Base-by-base conservation (phyloP, 495 filamentous ascomycete species). In the Penicillium taxi region DNA sequence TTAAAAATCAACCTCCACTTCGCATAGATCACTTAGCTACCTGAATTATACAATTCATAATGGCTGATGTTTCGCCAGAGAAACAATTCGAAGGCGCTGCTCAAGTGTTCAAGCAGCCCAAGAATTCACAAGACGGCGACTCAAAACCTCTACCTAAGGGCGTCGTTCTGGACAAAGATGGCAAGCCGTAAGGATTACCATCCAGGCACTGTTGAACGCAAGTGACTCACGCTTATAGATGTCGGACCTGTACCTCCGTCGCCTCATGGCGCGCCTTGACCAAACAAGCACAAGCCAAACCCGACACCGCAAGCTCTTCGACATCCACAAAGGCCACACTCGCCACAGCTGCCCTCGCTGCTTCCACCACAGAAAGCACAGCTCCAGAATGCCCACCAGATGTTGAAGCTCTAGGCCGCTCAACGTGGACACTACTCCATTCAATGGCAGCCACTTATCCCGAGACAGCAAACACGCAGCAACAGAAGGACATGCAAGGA, bases 371-470 rank as follows among this genome's bases (percentile, higher is more conserved):
- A 12, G 41, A 37, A 39, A 15, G 41, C 7, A 52, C 35, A 12
- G 44, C 50, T 24, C 14, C 53, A 19, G 65, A 73, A 45, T 75
- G 71, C 45, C 71, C 79, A 1, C 68, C 73, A 4, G 66, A 80
- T 36, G 77, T 94, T 47, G 87, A 93, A 52, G 54, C 63, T 4
- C 78, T 98, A 20, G 91, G 91, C 42, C 82, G 84, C 40, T 75
- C 75, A 41, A 81, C 86, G 18, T 98, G 91, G 91, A 98, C 88
- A 1, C 73, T 98, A 14, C 74, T 96, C 1, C 91, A 98, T 63
- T 79, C 84, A 0, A 82, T 98, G 38, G 81, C 87, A 8, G 93
- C 90, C 1, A 72, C 77, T 4, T 98, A 98, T 63, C 91, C 91
- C 1, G 58, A 67, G 0, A 48, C 49, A 3, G 86, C 91, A 0